These are phyloP conservation scores for Salvia hispanica DNA, from an alignment of 257 asterid genomes.

Conservation along the genomic window DNA sequence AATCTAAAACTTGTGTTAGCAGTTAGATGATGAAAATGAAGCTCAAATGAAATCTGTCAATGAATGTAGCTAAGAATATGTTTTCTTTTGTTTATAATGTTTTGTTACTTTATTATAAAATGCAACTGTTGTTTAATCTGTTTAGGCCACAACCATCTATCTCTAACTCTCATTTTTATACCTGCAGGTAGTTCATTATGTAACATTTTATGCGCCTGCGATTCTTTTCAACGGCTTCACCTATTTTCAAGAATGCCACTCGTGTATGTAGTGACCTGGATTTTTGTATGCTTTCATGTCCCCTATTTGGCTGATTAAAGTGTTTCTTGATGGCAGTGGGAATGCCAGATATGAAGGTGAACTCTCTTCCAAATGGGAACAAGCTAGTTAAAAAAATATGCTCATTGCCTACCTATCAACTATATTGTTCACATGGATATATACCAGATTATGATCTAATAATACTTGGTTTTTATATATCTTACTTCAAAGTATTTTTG, in stretches of 20 bases:
- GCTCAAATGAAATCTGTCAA: not conserved
- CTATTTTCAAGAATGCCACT: constrained; percentile 93
- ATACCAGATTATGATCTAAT: not conserved
- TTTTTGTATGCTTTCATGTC: constrained; percentile 17
- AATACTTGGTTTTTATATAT: not conserved
- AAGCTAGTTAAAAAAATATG: constrained; percentile 1
- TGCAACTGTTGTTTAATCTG: not conserved
- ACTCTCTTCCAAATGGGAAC: constrained; percentile 15
- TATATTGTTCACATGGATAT: constrained; percentile 8
- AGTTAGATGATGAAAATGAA: not conserved
- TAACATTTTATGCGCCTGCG: constrained; percentile 76
- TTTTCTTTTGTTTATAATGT: constrained; percentile 3
- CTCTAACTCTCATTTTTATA: constrained; percentile 21
- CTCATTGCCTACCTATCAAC: not conserved
- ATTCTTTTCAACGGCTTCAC: constrained; percentile 94
- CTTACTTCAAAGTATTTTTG: no score
- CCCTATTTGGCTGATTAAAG: constrained; percentile 23
- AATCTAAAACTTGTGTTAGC: constrained; percentile 10
- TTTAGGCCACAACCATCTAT: constrained; percentile 18
- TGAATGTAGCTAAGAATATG: not conserved
- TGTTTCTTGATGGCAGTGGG: constrained; percentile 90
- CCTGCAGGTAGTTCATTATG: constrained; percentile 81
- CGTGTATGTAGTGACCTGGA: constrained; percentile 65
- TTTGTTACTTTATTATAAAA: not conserved
- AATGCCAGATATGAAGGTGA: constrained; percentile 80